Conservation (phyloP, 768 basidiomycete genomes). For the Hirschioporus abietinus region DNA sequence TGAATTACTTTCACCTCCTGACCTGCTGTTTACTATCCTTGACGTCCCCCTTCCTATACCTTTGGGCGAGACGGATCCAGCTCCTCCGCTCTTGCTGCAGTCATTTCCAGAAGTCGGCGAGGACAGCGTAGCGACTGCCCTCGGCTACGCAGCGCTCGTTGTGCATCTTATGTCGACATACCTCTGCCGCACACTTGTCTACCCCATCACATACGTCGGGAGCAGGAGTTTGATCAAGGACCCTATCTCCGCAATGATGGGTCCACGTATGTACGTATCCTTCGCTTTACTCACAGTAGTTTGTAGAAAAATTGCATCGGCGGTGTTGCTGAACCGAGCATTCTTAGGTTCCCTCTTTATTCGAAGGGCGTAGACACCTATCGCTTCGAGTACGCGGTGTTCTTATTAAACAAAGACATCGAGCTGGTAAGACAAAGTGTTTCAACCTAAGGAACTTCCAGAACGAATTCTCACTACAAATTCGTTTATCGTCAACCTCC, state of each 20-base stretch:
- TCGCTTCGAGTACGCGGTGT: constrained; percentile 96
- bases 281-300: background rate
- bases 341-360: constrained; percentile 85
- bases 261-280: constrained; percentile 77
- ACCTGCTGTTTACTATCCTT: constrained; percentile 86
- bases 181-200: constrained; percentile 68
- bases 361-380: constrained; percentile 94
- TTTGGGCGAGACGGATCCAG: constrained; percentile 63
- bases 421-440: constrained; percentile 62
- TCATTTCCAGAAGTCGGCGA: constrained; percentile 73
- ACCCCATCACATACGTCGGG: constrained; percentile 87
- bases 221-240: constrained; percentile 90
- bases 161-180: constrained; percentile 80
- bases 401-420: constrained; percentile 94
- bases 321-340: constrained; percentile 2
- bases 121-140: constrained; percentile 79
- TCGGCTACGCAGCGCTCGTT: constrained; percentile 87
- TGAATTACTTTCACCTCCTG: constrained; percentile 74
- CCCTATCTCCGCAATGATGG: constrained; percentile 91
- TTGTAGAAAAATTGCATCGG: background rate
- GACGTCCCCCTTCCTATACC: constrained; percentile 90
- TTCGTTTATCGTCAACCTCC: constrained; percentile 6
- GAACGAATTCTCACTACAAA: constrained; percentile 6
- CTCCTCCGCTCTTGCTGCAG: constrained; percentile 69
- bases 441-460: background rate